Evolutionary conservation across 805 yeast species (phyloP), one percentile per base, ranked within the genome.

Genomic region (Candida arabinofermentans): DNA sequence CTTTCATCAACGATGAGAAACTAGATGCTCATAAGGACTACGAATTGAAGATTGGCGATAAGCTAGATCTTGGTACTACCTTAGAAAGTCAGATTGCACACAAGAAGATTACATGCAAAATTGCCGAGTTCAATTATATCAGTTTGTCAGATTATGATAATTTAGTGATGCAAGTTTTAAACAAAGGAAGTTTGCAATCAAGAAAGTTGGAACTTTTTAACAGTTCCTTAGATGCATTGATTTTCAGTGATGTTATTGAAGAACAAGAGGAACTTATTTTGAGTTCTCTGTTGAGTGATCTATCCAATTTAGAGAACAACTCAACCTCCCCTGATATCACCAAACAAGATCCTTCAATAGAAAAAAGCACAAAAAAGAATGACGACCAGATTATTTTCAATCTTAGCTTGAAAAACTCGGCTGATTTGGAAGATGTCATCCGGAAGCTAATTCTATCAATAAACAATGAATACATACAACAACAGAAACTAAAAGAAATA

Each of bases 41-140:
- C 17, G 86, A 81, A 50, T 64, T 93, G 37, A 72, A 79, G 42
- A 70, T 80, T n/a, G 90, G 86, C 21, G 99, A 93, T 62, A 71
- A 77, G n/a, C 73, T 93, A n/a, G 95, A 91, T 55, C 67, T 93
- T 41, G 99, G 99, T 1, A 88, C 95, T 39, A 95, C 95, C 55
- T 86, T 93, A 41, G 85, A 81, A 54, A 64, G 67, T 33, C 76
- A 72, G 43, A 62, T 80, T 49, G 77, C 81, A 33, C 98, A 93
- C 64, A 79, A 88, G 55, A 89, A 87, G 58, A 93, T 93, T 40
- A 79, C 90, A 42, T 93, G 96, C 24, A 70, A 72, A 39, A 84
- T 93, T 13, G 95, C 86, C 36, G 82, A 82, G 44, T 77, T 90
- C 41, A 73, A 79, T 38, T 73, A 83, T 29, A 67, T 80, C 51